A percentile compares a stretch with the other conserved stretches of the same genome.
phyloP scores from a whole-genome alignment of 208 protist genomes.

The Crithidia brevicula region DNA sequence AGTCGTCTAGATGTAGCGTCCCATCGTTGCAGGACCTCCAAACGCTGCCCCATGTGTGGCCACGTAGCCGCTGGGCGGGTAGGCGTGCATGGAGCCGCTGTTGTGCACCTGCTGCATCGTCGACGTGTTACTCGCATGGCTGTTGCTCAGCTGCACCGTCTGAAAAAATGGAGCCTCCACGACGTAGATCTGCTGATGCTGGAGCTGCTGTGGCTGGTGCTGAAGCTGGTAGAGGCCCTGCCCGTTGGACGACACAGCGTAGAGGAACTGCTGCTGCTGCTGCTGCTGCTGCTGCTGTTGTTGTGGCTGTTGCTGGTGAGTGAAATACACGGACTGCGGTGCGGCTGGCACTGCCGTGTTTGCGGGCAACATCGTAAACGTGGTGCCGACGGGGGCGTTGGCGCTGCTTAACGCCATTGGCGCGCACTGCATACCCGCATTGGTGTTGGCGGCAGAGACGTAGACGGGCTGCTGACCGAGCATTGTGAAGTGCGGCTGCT shows the following conservation, averaged over 20 bases:
- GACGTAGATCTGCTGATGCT: constrained; percentile 25
- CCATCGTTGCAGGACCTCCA: background rate
- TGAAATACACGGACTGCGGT: constrained; percentile 3
- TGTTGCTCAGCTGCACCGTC: constrained; percentile 8
- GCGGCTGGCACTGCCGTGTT: background rate
- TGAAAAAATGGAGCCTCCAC: constrained; percentile 18
- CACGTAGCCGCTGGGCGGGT: constrained; percentile 2
- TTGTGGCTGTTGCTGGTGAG: background rate
- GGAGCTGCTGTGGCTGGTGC: constrained; percentile 14
- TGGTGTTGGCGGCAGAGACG: constrained; percentile 1
- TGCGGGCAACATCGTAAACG: constrained; percentile 14
- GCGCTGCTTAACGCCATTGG: background rate
- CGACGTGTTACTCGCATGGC: background rate
- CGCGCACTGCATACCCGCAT: background rate
- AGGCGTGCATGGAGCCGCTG: background rate
- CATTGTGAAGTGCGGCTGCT: constrained; percentile 8
- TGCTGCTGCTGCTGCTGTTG: constrained; percentile 7
- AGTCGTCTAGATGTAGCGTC: background rate
- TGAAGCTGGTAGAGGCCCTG: constrained; percentile 20
- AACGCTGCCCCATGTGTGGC: background rate
- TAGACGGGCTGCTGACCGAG: constrained; percentile 18
- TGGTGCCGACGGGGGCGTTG: background rate
- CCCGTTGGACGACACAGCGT: constrained; percentile 16
- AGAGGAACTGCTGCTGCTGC: constrained; percentile 18
- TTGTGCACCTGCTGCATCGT: constrained; percentile 6